Percentiles rank a stretch among this genome's conserved stretches.
These are phyloP conservation scores for Salmacisia buchloeana DNA, from an alignment of 1,284 basidiomycete species.

Conservation along the genomic window DNA sequence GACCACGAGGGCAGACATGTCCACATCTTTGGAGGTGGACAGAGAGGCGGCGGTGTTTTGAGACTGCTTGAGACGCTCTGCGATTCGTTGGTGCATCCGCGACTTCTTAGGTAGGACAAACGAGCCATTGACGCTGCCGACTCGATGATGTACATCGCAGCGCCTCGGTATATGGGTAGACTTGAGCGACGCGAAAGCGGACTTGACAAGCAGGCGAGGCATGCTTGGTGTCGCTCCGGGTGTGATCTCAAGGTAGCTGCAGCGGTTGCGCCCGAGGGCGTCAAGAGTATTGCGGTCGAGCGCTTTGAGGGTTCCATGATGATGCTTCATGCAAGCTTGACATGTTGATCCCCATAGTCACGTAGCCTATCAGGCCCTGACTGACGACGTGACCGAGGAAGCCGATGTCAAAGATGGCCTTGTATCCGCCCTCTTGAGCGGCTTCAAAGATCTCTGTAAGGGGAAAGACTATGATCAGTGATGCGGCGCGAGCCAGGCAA, in stretches of 20 bases:
- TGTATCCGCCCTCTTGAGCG: constrained; percentile 38
- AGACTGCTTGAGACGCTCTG: neutral
- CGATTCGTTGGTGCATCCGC: neutral
- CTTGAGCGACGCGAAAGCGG: too few species aligned
- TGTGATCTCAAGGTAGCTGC: too few species aligned
- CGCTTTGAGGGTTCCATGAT: constrained; percentile 31
- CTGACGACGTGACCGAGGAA: constrained; percentile 52
- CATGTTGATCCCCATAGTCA: constrained; percentile 52
- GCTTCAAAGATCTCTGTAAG: constrained; percentile 50
- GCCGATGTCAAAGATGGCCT: constrained; percentile 53
- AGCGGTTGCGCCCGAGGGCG: too few species aligned
- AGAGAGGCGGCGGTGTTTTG: neutral
- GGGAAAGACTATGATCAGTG: neutral
- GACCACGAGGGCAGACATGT: neutral
- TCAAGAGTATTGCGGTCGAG: too few species aligned
- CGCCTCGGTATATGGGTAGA: too few species aligned
- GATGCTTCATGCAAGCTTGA: constrained; percentile 25
- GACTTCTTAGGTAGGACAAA: too few species aligned
- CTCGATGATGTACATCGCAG: too few species aligned
- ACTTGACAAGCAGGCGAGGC: too few species aligned
- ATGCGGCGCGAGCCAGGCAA: neutral
- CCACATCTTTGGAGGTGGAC: neutral
- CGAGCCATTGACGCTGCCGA: too few species aligned
- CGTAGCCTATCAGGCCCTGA: constrained; percentile 53
- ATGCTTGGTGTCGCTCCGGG: too few species aligned